phyloP scores from a whole-genome alignment of 805 yeast genomes.

The Sugiyamaella floridensis region DNA sequence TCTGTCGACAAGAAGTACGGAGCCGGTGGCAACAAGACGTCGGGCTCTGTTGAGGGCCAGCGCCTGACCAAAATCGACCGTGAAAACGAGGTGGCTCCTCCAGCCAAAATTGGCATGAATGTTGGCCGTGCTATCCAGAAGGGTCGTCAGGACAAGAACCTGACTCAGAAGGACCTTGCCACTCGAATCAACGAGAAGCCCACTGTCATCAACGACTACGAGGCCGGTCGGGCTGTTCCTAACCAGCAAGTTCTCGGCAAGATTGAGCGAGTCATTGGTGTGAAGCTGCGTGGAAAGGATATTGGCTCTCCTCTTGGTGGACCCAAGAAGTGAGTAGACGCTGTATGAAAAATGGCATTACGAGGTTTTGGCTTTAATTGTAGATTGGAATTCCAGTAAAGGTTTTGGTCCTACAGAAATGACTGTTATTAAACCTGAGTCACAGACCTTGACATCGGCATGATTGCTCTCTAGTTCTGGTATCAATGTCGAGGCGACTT shows the following conservation, averaged over 20 bases:
- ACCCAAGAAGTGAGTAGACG: conserved; percentile 31
- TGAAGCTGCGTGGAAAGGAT: conserved; percentile 91
- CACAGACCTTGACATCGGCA: no score
- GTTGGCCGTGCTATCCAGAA: conserved; percentile 85
- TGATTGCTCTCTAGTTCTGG: no score
- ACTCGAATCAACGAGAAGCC: conserved; percentile 95
- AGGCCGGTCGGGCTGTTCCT: conserved; percentile 93
- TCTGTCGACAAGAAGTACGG: conserved; percentile 92
- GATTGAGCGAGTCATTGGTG: conserved; percentile 88
- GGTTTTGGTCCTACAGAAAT: no score
- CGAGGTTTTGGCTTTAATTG: no score
- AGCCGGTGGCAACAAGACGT: conserved; percentile 48
- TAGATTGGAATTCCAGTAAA: no score
- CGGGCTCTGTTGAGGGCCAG: conserved; percentile 83
- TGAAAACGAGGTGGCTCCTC: conserved; percentile 87
- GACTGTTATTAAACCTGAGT: no score
- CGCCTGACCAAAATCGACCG: conserved; percentile 89
- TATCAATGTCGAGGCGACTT: no score
- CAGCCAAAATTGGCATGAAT: conserved; percentile 72
- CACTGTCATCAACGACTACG: conserved; percentile 89
- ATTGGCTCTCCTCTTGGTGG: conserved; percentile 78
- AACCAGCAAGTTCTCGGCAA: conserved; percentile 91
- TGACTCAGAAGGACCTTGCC: conserved; percentile 95
- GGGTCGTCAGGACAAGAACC: conserved; percentile 79
- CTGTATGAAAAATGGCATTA: neutral